phyloP scores from a whole-genome alignment of 2,329 filamentous ascomycete genomes.

The Biscogniauxia mediterranea region DNA sequence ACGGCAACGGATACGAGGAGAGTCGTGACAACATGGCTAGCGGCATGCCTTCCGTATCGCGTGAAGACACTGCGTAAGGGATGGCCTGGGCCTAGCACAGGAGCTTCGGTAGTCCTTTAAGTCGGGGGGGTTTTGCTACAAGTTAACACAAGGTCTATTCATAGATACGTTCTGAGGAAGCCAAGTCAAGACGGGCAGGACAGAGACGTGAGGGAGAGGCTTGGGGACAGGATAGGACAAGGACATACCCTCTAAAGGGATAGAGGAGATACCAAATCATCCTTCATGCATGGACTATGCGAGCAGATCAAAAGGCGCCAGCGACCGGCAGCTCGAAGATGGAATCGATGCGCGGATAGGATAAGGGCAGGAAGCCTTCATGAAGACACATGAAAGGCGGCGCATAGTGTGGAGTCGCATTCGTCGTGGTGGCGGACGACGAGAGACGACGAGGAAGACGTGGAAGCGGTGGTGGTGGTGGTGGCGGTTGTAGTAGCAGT shows the following conservation, averaged over 20 bases:
- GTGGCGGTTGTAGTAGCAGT: too few species aligned
- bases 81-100: slow-evolving; percentile 61
- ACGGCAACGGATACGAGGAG: slow-evolving; percentile 72
- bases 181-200: background rate
- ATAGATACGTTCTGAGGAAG: background rate
- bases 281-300: slow-evolving; percentile 24
- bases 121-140: background rate
- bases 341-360: slow-evolving; percentile 1
- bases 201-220: background rate
- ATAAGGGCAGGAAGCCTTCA: slow-evolving; percentile 20
- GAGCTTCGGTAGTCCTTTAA: slow-evolving; percentile 70
- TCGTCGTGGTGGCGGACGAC: slow-evolving; percentile 2
- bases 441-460: slow-evolving; percentile 13
- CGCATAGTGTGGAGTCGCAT: slow-evolving; percentile 21
- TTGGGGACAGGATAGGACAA: background rate
- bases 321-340: slow-evolving; percentile 9
- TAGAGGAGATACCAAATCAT: slow-evolving; percentile 80
- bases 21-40: slow-evolving; percentile 71
- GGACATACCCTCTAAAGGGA: slow-evolving; percentile 70
- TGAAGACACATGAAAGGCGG: slow-evolving; percentile 13
- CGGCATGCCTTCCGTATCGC: slow-evolving; percentile 67
- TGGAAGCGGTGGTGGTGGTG: background rate
- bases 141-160: slow-evolving; percentile 17
- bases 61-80: slow-evolving; percentile 64
- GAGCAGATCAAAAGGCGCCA: slow-evolving; percentile 12